Base-by-base conservation (phyloP, 2,329 filamentous ascomycete species). In the Diaporthe caulivora region DNA sequence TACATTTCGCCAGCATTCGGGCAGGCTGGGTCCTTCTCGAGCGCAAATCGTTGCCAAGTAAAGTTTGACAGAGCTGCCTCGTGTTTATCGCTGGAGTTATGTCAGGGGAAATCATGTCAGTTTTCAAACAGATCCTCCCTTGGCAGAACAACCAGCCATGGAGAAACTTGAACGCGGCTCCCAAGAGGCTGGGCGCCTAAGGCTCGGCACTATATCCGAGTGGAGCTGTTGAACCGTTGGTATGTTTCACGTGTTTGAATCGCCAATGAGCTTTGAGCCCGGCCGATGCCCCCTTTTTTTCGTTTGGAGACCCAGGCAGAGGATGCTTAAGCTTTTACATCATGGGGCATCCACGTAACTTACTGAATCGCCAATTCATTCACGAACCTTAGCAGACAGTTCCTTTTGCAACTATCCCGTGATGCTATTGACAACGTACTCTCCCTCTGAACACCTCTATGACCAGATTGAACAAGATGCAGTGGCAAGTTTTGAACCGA, bases 151-250 rank as follows among this genome's bases (percentile, higher is more conserved):
- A 53, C 47, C 44, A 53, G 62, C 62, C 62, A 53, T 67, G 47
- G 47, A 67, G 47, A 67, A 67, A 53, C 47, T 29, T 17, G 15
- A 40, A 21, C n/a, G 44, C 40, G 62, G 4, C 5, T 18, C 47
- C 47, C 62, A 10, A 40, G 47, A 53, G 47, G 44, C 62, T 67
- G 62, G 62, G 62, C 62, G 47, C 47, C 17, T 15, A 31, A 67
- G 62, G 44, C 62, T 67, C 62, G 62, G 62, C 62, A 65, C 62
- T 65, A 13, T 65, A 65, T 37, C 44, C 21, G 62, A 65, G 62
- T 51, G 62, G 62, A 67, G 47, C 15, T 9, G 62, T 13, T 17
- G 44, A 53, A 53, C 21, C 31, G 31, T 40, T 31, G 24, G 31
- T 40, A 26, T 40, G 62, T 67, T 53, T 53, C 31, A 67, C 21